A percentile compares a stretch with the other conserved stretches of the same genome.
Evolutionary conservation across 805 yeast species (phyloP).

Genomic region (Wickerhamiella allomyrinae): DNA sequence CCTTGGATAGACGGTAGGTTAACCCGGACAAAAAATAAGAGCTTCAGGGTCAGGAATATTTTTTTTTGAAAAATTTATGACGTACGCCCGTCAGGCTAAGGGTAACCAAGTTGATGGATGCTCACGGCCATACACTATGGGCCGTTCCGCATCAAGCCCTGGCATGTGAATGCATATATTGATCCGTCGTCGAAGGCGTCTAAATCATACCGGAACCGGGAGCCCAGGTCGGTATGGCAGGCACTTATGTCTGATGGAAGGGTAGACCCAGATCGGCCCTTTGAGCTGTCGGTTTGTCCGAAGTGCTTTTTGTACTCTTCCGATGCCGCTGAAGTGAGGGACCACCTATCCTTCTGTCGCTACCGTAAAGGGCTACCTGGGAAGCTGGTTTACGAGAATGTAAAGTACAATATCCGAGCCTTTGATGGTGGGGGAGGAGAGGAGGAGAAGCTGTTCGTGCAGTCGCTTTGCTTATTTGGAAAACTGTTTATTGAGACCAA

Average conservation of each 20-base stretch:
- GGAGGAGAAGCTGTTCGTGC: conserved; percentile 44
- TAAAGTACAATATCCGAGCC: conserved; percentile 40
- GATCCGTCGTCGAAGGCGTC: conserved; percentile 23
- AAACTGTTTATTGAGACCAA: conserved; percentile 82
- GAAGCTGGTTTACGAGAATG: conserved; percentile 49
- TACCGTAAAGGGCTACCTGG: conserved; percentile 38
- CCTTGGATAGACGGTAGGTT: background rate
- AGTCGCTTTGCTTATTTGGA: conserved; percentile 69
- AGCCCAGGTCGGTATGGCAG: conserved; percentile 16
- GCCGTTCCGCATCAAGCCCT: conserved; percentile 50
- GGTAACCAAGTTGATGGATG: too few relatives aligned
- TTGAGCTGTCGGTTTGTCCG: conserved; percentile 52
- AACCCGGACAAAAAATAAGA: background rate
- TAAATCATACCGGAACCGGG: conserved; percentile 16
- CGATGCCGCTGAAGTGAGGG: conserved; percentile 28
- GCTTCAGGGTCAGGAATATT: background rate
- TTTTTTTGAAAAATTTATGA: background rate
- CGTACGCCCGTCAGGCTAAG: too few relatives aligned
- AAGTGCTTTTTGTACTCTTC: conserved; percentile 73
- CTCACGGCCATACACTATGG: conserved; percentile 54
- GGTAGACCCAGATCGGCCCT: conserved; percentile 24
- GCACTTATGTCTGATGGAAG: conserved; percentile 33
- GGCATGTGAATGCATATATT: conserved; percentile 84
- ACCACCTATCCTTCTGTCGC: conserved; percentile 31
- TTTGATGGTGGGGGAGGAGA: conserved; percentile 48